A percentile compares a stretch with the other conserved stretches of the same genome.
These are phyloP conservation scores for Leccinum boreale DNA, from an alignment of 768 basidiomycete genomes.

Conservation along the genomic window DNA sequence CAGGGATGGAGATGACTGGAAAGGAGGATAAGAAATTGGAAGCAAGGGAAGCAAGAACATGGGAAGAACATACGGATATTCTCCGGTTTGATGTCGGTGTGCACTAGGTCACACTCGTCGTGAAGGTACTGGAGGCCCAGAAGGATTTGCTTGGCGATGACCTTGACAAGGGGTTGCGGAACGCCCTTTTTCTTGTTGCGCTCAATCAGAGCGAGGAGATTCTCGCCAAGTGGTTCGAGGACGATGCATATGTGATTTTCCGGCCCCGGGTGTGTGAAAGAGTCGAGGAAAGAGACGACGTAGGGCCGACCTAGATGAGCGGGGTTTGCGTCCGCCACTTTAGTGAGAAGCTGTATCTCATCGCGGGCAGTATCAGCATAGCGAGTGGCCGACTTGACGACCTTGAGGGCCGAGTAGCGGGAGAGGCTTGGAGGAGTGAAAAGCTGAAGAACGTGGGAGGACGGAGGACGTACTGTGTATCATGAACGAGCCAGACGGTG, in stretches of 20 bases:
- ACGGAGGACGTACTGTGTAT: conserved; percentile 55
- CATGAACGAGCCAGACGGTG: conserved; percentile 89
- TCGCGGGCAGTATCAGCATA: conserved; percentile 97
- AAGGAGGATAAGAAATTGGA: conserved; percentile 11
- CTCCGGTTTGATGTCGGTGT: conserved; percentile 94
- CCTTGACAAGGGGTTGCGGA: conserved; percentile 75
- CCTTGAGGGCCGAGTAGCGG: conserved; percentile 86
- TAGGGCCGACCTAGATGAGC: conserved; percentile 74
- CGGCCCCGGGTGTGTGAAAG: conserved; percentile 74
- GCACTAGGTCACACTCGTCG: conserved; percentile 88
- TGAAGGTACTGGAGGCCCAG: conserved; percentile 91
- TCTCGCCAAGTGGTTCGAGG: conserved; percentile 83
- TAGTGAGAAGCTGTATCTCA: conserved; percentile 88
- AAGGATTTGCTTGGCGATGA: conserved; percentile 82
- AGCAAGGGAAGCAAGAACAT: conserved; percentile 37
- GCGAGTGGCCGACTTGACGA: conserved; percentile 91
- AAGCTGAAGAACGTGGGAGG: conserved; percentile 6
- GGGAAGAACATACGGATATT: conserved; percentile 79
- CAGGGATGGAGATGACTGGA: conserved; percentile 79
- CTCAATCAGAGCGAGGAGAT: conserved; percentile 69
- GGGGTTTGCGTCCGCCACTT: conserved; percentile 68
- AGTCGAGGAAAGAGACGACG: conserved; percentile 88
- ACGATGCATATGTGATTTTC: conserved; percentile 89
- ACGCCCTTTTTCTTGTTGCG: conserved; percentile 83
- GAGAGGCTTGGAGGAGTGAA: conserved; percentile 46